Base-by-base conservation (phyloP, 2,329 filamentous ascomycete genomes). In the Venturia effusa region DNA sequence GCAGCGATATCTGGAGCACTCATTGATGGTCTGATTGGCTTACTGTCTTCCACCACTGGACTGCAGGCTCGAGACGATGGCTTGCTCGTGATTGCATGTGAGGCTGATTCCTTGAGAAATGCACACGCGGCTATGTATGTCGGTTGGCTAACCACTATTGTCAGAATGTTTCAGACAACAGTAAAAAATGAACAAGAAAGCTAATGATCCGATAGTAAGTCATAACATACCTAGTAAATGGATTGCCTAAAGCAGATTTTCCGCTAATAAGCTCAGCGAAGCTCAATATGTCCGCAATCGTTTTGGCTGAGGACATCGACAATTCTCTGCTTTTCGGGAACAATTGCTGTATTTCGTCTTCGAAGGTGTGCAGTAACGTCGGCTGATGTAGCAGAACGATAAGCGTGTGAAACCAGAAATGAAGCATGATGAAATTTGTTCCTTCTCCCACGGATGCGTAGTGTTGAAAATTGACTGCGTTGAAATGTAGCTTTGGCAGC, bases 121-220 rank as follows among this genome's bases (percentile, higher is more conserved):
- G 91, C 91, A 71, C 90, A 95, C 0, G 90, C 91, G 0, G 91
- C 91, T 66, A 96, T 93, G 69, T 95, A 96, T 70, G 95, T 95
- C 0, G 91, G 91, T 73, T 96, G 91, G 59, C 88, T 91, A 64
- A 19, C 0, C 34, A 7, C 15, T 27, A 8, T 7, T 34, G 30
- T 59, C 24, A 61, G 37, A 24, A 61, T 41, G 34, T n/a, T 41
- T 32, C 13, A 61, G 27, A 27, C 17, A 40, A 13, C 59, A n/a
- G n/a, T n/a, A 51, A n/a, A 22, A 19, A 34, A 17, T 15, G 51
- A 57, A 30, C 8, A 27, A 13, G 24, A 34, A 13, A 32, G 19
- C 61, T 51, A 54, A 19, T 11, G 43, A 41, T 32, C n/a, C 15
- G 15, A 19, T 57, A 19, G 8, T 34, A 27, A 65, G 51, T 22